Evolutionary conservation across 2,329 filamentous ascomycete genomes (phyloP).

Genomic region (Trichoderma oligosporum): DNA sequence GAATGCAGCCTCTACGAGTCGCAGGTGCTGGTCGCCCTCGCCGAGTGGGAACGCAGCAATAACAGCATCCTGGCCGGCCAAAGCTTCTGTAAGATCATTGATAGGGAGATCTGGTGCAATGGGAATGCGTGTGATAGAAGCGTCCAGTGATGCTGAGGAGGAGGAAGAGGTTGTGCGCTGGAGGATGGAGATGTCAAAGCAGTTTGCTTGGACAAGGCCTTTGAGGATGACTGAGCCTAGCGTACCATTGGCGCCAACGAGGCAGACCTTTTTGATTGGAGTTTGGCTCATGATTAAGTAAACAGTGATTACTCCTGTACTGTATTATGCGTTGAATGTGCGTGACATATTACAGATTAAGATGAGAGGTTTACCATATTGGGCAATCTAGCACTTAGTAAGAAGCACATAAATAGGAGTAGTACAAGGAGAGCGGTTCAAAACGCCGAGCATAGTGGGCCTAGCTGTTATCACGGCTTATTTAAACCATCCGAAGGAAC

Average conservation of each 20-base stretch:
- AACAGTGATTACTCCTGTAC: neutral
- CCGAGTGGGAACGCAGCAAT: slow-evolving; percentile 39
- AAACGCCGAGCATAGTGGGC: neutral
- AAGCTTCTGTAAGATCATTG: slow-evolving; percentile 42
- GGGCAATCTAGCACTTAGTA: neutral
- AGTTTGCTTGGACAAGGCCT: slow-evolving; percentile 35
- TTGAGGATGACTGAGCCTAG: slow-evolving; percentile 39
- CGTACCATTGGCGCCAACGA: slow-evolving; percentile 38
- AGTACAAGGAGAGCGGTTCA: neutral
- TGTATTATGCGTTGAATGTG: too few species aligned
- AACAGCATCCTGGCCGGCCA: slow-evolving; percentile 56
- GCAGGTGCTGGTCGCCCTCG: slow-evolving; percentile 42
- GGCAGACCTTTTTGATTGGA: slow-evolving; percentile 32
- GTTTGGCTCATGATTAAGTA: slow-evolving; percentile 2
- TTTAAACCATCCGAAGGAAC: too few species aligned
- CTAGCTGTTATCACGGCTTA: neutral
- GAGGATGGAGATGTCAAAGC: slow-evolving; percentile 52
- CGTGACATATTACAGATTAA: neutral
- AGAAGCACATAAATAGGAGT: too few species aligned
- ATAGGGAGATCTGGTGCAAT: slow-evolving; percentile 31
- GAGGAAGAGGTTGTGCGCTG: slow-evolving; percentile 42
- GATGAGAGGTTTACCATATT: neutral
- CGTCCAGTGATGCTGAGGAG: slow-evolving; percentile 24
- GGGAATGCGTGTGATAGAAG: slow-evolving; percentile 24
- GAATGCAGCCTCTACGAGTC: slow-evolving; percentile 56